Evolutionary conservation across 176 grass and related monocot genomes (phyloP), one percentile per base, ranked within the genome.

Genomic region (Calamus simplicifolius): DNA sequence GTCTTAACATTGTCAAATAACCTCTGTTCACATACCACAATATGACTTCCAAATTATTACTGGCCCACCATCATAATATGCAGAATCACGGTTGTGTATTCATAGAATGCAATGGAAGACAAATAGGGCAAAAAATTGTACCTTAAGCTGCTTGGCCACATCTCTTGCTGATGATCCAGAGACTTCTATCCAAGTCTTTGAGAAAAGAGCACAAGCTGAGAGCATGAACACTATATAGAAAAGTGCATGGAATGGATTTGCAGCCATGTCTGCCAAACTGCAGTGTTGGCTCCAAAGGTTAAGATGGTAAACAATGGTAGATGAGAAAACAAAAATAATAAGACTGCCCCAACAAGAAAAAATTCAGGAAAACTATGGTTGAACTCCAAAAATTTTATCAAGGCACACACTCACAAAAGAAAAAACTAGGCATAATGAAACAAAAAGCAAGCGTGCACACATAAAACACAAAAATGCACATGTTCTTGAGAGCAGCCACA

Each of bases 111-210:
- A 15, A 43, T 43, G 35, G 2, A 43, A 43, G 35, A 43, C 8
- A 43, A 43, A 7, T 10, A 43, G 8, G 12, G 35, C 35, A 13
- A 43, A 12, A 43, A 63, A 49, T 54, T 49, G 13, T 63, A 80
- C 77, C 77, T 80, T 80, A 50, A 51, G 78, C 51, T 77, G 64
- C 49, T 77, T 77, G 27, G 74, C 74, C 16, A 77, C 74, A 69
- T 77, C 74, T 25, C 48, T 60, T 29, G 74, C 74, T 16, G 74
- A 77, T 52, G 74, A 77, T 29, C 74, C 74, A 69, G 74, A 77
- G 25, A 77, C 74, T 70, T 69, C 74, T 51, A 77, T 77, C 74
- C 64, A 77, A 48, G 74, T 77, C 53, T 77, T 77, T 4, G 74
- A 77, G 65, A 77, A 77, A 55, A 77, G 74, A 29, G 74, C 64